Evolutionary conservation across 169 alveolate species (phyloP).

Genomic region (Perkinsus olseni): DNA sequence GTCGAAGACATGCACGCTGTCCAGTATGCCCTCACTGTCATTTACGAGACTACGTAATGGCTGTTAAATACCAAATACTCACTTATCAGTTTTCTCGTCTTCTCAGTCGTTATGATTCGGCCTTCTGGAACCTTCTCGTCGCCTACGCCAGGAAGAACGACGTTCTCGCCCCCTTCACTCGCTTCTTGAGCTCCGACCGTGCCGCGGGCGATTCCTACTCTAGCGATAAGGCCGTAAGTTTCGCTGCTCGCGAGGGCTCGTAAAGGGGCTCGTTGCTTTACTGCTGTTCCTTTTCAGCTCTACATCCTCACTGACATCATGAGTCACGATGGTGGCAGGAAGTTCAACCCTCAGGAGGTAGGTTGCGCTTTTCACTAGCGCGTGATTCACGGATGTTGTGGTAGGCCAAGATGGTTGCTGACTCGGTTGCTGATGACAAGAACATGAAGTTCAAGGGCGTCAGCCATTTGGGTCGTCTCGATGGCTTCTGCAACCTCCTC

Average conservation of each 20-base stretch:
- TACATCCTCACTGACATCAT: background rate
- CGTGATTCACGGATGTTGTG: background rate
- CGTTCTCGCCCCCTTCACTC: background rate
- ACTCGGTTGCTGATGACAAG: background rate
- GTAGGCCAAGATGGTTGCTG: background rate
- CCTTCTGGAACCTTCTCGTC: background rate
- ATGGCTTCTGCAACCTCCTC: background rate
- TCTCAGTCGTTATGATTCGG: background rate
- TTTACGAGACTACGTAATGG: background rate
- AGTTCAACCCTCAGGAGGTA: background rate
- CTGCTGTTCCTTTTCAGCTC: background rate
- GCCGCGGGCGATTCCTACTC: background rate
- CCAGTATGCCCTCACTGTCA: background rate
- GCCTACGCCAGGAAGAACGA: background rate
- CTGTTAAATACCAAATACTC: background rate
- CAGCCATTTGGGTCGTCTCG: background rate
- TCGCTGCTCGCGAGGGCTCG: background rate
- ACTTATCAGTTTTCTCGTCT: background rate
- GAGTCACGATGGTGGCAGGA: background rate
- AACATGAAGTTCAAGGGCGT: background rate
- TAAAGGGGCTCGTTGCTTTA: background rate
- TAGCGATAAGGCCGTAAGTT: background rate
- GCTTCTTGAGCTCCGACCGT: background rate
- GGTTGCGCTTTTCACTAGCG: background rate
- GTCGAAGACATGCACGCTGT: background rate